Base-by-base conservation (phyloP, 139 green algal genomes). In the Yamagishiella unicocca region DNA sequence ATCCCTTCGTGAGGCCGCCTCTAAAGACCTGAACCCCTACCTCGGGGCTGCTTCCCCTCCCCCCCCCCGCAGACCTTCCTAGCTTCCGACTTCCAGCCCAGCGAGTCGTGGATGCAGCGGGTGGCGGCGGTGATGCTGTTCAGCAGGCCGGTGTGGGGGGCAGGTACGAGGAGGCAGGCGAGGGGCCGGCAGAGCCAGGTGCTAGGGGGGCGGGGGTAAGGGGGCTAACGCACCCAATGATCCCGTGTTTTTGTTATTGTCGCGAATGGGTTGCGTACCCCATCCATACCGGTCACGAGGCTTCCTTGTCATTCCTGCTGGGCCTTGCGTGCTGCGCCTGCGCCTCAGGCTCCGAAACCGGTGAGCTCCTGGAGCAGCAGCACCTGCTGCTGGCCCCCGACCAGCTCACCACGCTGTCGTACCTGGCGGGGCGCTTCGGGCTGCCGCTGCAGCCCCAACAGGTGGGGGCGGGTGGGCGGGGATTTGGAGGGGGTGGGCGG, bases 331-430 rank as follows among this genome's bases (percentile, higher is more conserved):
- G 2, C 31, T 2, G 3, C 66, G 8, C 33, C 24, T 1, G 17
- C 8, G 0, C 42, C 45, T 4, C 73, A 81, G 45, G 73, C 73
- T 81, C 43, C 27, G 43, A 62, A 25, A 62, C 45, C 17, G 76
- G 76, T 3, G 50, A 83, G 76, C 76, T 83, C 8, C 43, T 55
- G 53, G 54, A 83, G 53, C 50, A 72, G 53, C 17, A 72, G 50
- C 53, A 83, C 35, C 53, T 83, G 76, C 35, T 83, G 22, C 55
- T 83, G 76, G 19, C 2, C 14, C 29, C 76, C 8, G 76, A 83
- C 24, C 53, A 71, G 53, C 54, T 71, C 22, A 71, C 54, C 50
- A 83, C 76, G 6, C 25, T 54, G 17, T 29, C 54, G 2, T 83
- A 55, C 76, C 24, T 71, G 35, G 53, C 54, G 35, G 76, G 76